A percentile compares a stretch with the other conserved stretches of the same genome.
phyloP scores from a whole-genome alignment of 768 basidiomycete species.

The Terana coerulea region DNA sequence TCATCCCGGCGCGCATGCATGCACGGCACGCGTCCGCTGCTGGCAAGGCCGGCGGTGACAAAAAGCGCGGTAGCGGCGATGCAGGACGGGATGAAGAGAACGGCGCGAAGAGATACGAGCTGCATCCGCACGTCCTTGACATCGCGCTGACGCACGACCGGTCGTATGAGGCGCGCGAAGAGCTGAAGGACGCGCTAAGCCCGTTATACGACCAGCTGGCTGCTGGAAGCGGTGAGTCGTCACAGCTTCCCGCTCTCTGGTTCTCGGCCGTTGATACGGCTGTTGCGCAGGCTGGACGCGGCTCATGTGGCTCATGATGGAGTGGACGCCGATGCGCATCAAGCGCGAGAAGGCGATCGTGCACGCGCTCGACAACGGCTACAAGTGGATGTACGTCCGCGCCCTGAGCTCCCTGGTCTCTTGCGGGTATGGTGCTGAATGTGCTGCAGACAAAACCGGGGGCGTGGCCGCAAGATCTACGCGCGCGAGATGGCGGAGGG shows the following conservation, averaged over 20 bases:
- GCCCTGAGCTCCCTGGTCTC: background rate
- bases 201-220: constrained; percentile 53
- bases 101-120: background rate
- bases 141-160: background rate
- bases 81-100: background rate
- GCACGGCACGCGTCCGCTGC: background rate
- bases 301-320: constrained; percentile 58
- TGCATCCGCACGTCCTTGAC: constrained; percentile 3
- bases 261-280: no score
- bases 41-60: background rate
- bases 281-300: background rate
- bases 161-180: constrained; percentile 57
- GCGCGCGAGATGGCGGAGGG: constrained; percentile 32
- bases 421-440: constrained; percentile 30
- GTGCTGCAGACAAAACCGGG: constrained; percentile 36
- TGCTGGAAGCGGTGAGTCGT: constrained; percentile 12
- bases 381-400: constrained; percentile 13
- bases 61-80: background rate
- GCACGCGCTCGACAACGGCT: constrained; percentile 31
- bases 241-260: constrained; percentile 11
- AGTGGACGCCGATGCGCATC: constrained; percentile 29
- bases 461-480: constrained; percentile 37
- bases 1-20: background rate
- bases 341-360: constrained; percentile 30
- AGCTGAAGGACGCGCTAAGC: constrained; percentile 50